phyloP scores from a whole-genome alignment of 306 rosid species.

The Ceratonia siliqua region DNA sequence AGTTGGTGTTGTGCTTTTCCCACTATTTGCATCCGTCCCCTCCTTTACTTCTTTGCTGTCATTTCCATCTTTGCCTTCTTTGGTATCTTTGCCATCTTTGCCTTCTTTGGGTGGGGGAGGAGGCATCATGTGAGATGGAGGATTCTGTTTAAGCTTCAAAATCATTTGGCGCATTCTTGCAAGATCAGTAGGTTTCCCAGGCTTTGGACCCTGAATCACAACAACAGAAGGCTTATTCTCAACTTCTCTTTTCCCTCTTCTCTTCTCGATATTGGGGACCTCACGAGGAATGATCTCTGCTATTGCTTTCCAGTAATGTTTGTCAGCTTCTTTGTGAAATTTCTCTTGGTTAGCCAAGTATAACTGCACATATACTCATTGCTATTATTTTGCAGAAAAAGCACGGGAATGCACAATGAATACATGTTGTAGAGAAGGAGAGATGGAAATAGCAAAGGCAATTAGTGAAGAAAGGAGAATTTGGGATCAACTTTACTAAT shows the following conservation, averaged over 20 bases:
- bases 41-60: conserved; percentile 36
- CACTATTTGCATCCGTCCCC: conserved; percentile 39
- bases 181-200: conserved; percentile 92
- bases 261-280: conserved; percentile 91
- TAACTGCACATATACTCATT: conserved; percentile 48
- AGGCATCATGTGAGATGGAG: conserved; percentile 89
- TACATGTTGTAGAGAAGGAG: background rate
- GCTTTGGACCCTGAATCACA: conserved; percentile 90
- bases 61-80: conserved; percentile 47
- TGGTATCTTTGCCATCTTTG: conserved; percentile 48
- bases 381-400: conserved; percentile 27
- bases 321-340: conserved; percentile 94
- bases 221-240: conserved; percentile 65
- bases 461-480: background rate
- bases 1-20: conserved; percentile 45
- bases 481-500: background rate
- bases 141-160: conserved; percentile 76
- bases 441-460: background rate
- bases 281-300: conserved; percentile 87
- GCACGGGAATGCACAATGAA: conserved; percentile 8
- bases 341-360: conserved; percentile 77
- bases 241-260: conserved; percentile 84
- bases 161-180: conserved; percentile 86
- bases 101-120: conserved; percentile 75
- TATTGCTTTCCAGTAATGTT: conserved; percentile 93